Evolutionary conservation across 176 grass and related monocot genomes (phyloP), one percentile per base, ranked within the genome.

Genomic region (Zea luxurians): DNA sequence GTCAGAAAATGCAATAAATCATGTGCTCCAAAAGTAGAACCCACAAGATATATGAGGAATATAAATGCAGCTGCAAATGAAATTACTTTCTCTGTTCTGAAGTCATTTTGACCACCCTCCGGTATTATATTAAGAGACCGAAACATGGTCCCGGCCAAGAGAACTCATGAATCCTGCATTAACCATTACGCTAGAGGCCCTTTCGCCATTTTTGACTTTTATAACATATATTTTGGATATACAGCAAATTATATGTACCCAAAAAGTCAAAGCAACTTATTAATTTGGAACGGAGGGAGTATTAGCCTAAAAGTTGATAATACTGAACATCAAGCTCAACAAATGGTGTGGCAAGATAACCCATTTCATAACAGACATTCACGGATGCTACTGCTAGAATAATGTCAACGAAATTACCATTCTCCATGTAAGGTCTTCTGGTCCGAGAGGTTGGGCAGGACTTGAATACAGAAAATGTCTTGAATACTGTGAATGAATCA

Each of bases 341-440:
- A 18, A 1, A 61, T 50, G 13, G 3, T 70, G 10, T 49, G 44
- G 42, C 45, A 69, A 61, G 34, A 84, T 18, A 64, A 58, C 3
- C 44, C 27, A 2, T 70, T 61, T 16, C 48, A 42, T 45, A 46
- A 43, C 44, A 47, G 40, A 43, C 45, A 53, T 62, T 2, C 10
- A 62, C 6, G 47, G 15, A 58, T 61, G 75, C 48, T 84, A 66
- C 38, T 50, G 80, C 42, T 66, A 60, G 5, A 85, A 63, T 47
- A 48, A 84, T 57, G 38, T 4, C 20, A 35, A 74, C 16, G 38
- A 3, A 74, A 72, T 70, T 87, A 99, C 92, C 92, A 99, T 92
- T 89, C 91, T 92, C 92, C 96, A 99, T 57, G 96, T 87, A 66
- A 99, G 80, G 75, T 99, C 89, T 85, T 99, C 96, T 21, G 92